phyloP scores from a whole-genome alignment of 768 basidiomycete genomes.

The Serendipita indica region DNA sequence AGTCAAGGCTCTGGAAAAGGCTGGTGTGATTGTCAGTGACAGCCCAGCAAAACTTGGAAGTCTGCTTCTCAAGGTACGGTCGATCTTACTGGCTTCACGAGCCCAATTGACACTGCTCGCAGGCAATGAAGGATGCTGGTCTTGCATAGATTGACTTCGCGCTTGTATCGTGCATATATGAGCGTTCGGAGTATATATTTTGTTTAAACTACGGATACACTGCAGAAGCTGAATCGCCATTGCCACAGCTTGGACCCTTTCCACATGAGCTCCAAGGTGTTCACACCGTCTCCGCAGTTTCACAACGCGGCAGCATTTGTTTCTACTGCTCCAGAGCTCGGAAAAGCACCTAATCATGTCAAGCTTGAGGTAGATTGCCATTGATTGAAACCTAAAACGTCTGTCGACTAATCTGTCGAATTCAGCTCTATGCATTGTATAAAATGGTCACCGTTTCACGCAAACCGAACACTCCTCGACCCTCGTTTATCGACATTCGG shows the following conservation, averaged over 20 bases:
- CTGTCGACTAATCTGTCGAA: slow-evolving; percentile 21
- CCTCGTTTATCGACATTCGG: slow-evolving; percentile 63
- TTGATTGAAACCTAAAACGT: slow-evolving; percentile 5
- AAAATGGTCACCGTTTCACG: slow-evolving; percentile 52
- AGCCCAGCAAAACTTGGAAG: slow-evolving; percentile 90
- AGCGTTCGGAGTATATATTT: not conserved
- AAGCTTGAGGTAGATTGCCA: slow-evolving; percentile 12
- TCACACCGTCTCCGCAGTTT: not conserved
- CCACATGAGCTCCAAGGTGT: not conserved
- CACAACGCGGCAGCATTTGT: slow-evolving; percentile 18
- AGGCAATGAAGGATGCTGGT: slow-evolving; percentile 72
- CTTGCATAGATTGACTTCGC: slow-evolving; percentile 31
- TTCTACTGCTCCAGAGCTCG: slow-evolving; percentile 27
- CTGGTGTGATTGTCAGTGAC: slow-evolving; percentile 86
- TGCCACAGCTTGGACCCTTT: not conserved
- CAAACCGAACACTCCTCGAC: slow-evolving; percentile 42
- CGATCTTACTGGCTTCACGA: not conserved
- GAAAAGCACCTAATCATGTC: slow-evolving; percentile 36
- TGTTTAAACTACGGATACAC: not conserved
- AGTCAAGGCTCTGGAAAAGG: slow-evolving; percentile 75
- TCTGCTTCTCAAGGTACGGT: slow-evolving; percentile 74
- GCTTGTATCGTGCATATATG: not conserved
- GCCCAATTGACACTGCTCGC: slow-evolving; percentile 12
- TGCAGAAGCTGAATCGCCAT: not conserved
- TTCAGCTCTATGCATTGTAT: slow-evolving; percentile 73